Evolutionary conservation across 2,329 filamentous ascomycete genomes (phyloP), one percentile per base, ranked within the genome.

Genomic region (Stagonosporopsis vannaccii): DNA sequence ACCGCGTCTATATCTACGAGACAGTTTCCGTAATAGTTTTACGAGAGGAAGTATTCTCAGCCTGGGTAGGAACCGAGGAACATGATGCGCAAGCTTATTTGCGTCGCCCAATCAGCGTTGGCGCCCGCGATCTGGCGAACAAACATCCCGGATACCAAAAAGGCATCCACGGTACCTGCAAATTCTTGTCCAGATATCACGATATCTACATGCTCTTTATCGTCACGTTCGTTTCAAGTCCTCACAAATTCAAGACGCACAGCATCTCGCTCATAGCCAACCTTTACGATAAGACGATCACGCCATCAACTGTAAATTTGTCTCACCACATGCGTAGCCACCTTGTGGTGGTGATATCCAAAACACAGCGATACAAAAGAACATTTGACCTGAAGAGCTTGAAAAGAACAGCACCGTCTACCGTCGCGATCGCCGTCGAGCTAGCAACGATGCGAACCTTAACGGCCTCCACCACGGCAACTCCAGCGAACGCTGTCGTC

Each of bases 11-110:
- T 47, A 66, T 7, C 36, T 67, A 17, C 61, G 68, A 19, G 56
- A 66, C 4, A 71, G 67, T 47, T 44, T 71, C 8, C 47, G 58
- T 8, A 52, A 67, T 13, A 70, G 61, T 17, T 68, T 71, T 42
- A 54, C 58, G 13, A 49, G 52, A 13, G 63, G 60, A 11, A 67
- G 40, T 15, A 59, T 69, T 2, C 20, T 70, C 7, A 62, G 62
- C 17, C 37, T 60, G 19, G 61, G 54, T 3, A 65, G 51, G n/a
- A 52, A 47, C 7, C 54, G 30, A 37, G 28, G 20, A 41, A 15
- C n/a, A 15, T 51, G 26, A 47, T 26, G 28, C 5, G 9, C 12
- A 30, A 12, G 13, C 28, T 30, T 11, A 11, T 30, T 30, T 30
- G 28, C 11, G 13, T 11, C 28, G 12, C 11, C 12, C 28, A 4